A percentile compares a stretch with the other conserved stretches of the same genome.
Evolutionary conservation across 2,329 filamentous ascomycete species (phyloP).

Genomic region (Aspergillus fumigatus): DNA sequence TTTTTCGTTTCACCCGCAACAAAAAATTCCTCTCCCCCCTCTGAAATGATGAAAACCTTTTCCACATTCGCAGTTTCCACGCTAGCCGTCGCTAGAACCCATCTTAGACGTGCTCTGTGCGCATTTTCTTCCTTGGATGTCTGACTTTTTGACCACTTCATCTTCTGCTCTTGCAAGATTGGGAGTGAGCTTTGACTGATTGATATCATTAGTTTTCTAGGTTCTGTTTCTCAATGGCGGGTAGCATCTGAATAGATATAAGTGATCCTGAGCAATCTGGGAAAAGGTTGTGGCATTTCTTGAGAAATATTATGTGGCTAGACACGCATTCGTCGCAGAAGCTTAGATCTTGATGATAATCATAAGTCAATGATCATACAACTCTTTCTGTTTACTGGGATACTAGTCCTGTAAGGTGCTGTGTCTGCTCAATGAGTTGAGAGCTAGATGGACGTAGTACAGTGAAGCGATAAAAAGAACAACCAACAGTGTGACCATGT

Average conservation of each 20-base stretch:
- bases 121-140: slow-evolving; percentile 15
- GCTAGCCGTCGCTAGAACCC: slow-evolving; percentile 13
- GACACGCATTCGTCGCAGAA: background rate
- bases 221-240: background rate
- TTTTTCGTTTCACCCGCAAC: background rate
- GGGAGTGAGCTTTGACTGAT: slow-evolving; percentile 1
- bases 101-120: slow-evolving; percentile 11
- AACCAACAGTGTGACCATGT: background rate
- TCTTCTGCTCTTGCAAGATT: background rate
- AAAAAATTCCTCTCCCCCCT: background rate
- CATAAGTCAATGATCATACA: background rate
- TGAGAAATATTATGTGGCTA: background rate
- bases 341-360: background rate
- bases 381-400: background rate
- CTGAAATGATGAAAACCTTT: slow-evolving; percentile 9
- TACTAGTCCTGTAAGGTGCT: background rate
- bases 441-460: background rate
- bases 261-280: too few species aligned
- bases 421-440: background rate
- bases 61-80: slow-evolving; percentile 16
- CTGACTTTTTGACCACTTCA: slow-evolving; percentile 2
- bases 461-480: background rate
- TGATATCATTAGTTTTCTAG: background rate
- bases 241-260: too few species aligned
- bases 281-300: background rate